Conservation (phyloP, 169 alveolate genomes). For the Cryptosporidium sp. region DNA sequence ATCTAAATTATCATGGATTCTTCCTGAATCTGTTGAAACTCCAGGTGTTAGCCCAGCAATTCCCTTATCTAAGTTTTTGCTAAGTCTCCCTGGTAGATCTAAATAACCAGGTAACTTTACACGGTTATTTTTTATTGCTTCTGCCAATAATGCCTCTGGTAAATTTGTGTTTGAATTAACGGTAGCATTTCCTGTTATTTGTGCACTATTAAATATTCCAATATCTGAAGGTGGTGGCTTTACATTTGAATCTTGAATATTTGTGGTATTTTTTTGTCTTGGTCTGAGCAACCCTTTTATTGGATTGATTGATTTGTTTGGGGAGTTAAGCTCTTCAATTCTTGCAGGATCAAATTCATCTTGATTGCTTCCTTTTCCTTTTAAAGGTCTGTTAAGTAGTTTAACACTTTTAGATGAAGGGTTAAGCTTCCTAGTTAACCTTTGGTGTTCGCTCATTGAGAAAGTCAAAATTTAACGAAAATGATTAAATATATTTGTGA, state of each 20-base stretch:
- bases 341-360: conserved; percentile 3
- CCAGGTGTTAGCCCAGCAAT: conserved; percentile 16
- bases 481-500: too few relatives aligned
- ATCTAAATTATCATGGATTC: conserved; percentile 54
- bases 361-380: neutral
- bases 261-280: neutral
- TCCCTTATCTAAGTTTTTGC: conserved; percentile 9
- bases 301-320: neutral
- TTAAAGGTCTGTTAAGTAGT: conserved; percentile 35
- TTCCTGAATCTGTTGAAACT: conserved; percentile 34
- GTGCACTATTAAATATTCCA: neutral
- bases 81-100: conserved; percentile 35
- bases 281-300: conserved; percentile 24
- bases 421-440: conserved; percentile 2
- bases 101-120: conserved; percentile 31
- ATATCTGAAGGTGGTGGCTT: conserved; percentile 64
- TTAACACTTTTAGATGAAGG: conserved; percentile 46
- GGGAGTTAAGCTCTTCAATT: neutral
- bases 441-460: conserved; percentile 14
- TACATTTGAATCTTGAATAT: conserved; percentile 16
- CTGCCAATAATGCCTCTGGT: conserved; percentile 33
- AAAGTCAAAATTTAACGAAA: neutral
- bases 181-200: neutral
- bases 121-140: conserved; percentile 12
- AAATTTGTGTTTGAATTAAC: neutral